Base-by-base conservation (phyloP, 2,329 filamentous ascomycete species). In the Aspergillus terreus region DNA sequence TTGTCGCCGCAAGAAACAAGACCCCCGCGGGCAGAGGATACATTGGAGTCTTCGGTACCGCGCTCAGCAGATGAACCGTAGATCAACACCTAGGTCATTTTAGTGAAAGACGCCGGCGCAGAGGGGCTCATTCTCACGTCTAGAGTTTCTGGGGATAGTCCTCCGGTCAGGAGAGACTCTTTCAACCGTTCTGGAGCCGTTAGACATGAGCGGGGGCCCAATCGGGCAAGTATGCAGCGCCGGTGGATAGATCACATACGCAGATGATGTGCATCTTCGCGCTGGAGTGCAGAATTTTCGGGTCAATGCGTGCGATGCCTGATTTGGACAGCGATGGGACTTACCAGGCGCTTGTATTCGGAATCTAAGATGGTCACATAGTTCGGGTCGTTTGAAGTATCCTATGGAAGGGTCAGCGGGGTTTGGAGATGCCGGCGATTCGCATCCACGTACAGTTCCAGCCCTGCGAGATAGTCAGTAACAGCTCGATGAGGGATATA, bases 291-390 rank as follows among this genome's bases (percentile, higher is more conserved):
- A 38, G 40, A 42, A 42, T 4, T 42, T 42, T 30, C 15, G 11
- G 12, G 23, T 47, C 35, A 47, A 35, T 38, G 19, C 10, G 33
- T 15, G 27, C 21, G n/a, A 41, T 12, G 6, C 17, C 23, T 40
- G 36, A 33, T 21, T 33, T 21, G 36, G 35, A 15, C 25, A n/a
- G 6, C 15, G 33, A 2, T 6, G 51, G 40, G 12, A 17, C 77
- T 67, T 58, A 84, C 75, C 54, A 90, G 74, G 45, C 67, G 68
- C 46, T 85, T 78, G 69, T 90, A 82, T 63, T 90, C 84, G 46
- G 71, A 66, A 62, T 78, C 82, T 35, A 80, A 72, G 49, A 90
- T 79, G 51, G 76, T 79, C 44, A 87, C 74, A 55, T 72, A 73
- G 21, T 69, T 64, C 36, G 69, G 48, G 51, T 69, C 58, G 42